Conservation (phyloP, 2,329 filamentous ascomycete genomes). For the Calonectria naviculata region DNA sequence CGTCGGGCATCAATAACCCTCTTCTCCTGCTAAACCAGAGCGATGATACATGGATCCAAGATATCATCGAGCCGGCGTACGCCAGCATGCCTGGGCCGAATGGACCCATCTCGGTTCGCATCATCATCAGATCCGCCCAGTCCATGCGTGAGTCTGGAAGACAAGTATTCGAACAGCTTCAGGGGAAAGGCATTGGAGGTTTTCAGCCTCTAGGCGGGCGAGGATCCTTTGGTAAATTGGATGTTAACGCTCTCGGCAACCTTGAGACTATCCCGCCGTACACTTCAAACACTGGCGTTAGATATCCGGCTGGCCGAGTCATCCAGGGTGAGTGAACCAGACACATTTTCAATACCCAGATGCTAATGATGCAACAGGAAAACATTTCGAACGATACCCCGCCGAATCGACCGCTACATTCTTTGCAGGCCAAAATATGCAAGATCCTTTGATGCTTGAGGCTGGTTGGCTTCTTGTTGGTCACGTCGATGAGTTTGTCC, state of each 20-base stretch:
- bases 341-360: not conserved
- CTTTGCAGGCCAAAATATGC: constrained; percentile 43
- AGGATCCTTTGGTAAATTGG: constrained; percentile 17
- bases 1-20: constrained; percentile 29
- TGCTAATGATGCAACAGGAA: not conserved
- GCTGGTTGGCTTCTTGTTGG: constrained; percentile 39
- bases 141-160: constrained; percentile 40
- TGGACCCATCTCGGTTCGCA: constrained; percentile 43
- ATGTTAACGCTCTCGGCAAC: constrained; percentile 44
- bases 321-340: constrained; percentile 26
- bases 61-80: constrained; percentile 52
- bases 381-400: not conserved
- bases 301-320: constrained; percentile 35
- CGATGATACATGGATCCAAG: constrained; percentile 51
- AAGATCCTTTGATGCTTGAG: constrained; percentile 47
- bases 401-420: not conserved
- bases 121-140: constrained; percentile 48
- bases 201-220: constrained; percentile 38
- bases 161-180: constrained; percentile 46
- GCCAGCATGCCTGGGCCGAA: constrained; percentile 50
- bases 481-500: constrained; percentile 43
- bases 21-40: constrained; percentile 36
- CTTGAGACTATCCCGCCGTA: constrained; percentile 52
- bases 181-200: constrained; percentile 43
- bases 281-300: constrained; percentile 30